Conservation (phyloP, 1,284 basidiomycete species). For the Bondarzewia mesenterica region DNA sequence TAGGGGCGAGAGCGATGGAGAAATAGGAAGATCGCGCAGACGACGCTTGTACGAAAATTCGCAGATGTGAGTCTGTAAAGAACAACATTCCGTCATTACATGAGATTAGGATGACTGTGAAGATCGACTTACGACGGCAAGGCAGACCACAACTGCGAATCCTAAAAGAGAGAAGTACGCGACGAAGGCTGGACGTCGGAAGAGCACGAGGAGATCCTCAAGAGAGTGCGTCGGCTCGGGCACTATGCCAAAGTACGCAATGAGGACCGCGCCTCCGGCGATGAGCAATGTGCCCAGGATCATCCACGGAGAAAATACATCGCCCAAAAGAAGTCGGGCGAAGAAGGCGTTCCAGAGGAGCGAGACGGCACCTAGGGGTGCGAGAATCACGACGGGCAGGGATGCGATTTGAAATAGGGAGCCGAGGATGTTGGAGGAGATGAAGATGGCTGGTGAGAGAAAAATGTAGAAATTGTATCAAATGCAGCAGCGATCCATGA, state of each 20-base stretch:
- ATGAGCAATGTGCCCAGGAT: slow-evolving; percentile 83
- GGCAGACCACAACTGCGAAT: slow-evolving; percentile 49
- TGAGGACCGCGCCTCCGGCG: slow-evolving; percentile 82
- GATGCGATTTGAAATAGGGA: slow-evolving; percentile 94
- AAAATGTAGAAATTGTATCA: slow-evolving; percentile 1
- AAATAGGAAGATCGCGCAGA: slow-evolving; percentile 19
- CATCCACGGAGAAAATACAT: slow-evolving; percentile 82
- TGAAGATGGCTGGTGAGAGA: slow-evolving; percentile 61
- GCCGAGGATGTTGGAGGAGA: slow-evolving; percentile 87
- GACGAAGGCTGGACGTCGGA: slow-evolving; percentile 73
- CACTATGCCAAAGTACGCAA: slow-evolving; percentile 89
- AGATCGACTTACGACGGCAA: slow-evolving; percentile 43
- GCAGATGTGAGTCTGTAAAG: slow-evolving; percentile 42
- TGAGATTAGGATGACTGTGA: background rate
- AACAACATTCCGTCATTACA: too few relatives aligned
- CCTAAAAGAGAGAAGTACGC: slow-evolving; percentile 76
- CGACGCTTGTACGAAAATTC: slow-evolving; percentile 39
- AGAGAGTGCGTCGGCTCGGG: slow-evolving; percentile 87
- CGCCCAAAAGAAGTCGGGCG: slow-evolving; percentile 79
- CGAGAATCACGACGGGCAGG: slow-evolving; percentile 87
- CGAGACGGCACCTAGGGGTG: slow-evolving; percentile 87
- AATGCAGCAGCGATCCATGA: too few relatives aligned
- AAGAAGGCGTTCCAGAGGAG: slow-evolving; percentile 95
- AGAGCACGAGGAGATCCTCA: slow-evolving; percentile 79
- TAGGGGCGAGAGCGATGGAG: slow-evolving; percentile 26